Conservation (phyloP, 345 rosid species). For the Carallia brachiata region DNA sequence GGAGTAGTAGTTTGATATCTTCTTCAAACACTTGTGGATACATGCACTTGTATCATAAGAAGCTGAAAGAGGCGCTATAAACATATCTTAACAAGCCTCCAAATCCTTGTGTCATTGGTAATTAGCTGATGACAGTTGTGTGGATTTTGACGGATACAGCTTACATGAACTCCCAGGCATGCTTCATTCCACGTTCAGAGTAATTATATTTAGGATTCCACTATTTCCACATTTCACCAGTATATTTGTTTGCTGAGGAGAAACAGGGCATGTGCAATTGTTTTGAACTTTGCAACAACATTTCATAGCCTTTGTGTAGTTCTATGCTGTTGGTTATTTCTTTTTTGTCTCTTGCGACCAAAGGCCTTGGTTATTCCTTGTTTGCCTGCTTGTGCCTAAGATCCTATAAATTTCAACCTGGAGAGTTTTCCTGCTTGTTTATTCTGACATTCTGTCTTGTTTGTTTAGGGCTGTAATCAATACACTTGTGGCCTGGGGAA, state of each 20-base stretch:
- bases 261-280: neutral
- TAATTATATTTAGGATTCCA: neutral
- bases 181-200: neutral
- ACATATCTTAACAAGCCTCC: no score
- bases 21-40: no score
- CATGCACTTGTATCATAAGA: no score
- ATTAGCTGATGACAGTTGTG: no score
- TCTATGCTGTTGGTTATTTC: neutral
- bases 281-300: neutral
- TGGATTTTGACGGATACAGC: no score
- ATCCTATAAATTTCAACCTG: neutral
- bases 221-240: neutral
- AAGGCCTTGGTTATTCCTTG: neutral
- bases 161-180: neutral
- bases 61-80: no score
- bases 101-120: no score
- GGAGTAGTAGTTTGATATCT: no score
- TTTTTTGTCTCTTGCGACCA: neutral
- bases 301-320: no score
- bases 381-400: neutral
- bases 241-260: neutral
- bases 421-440: neutral
- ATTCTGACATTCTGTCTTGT: constrained; percentile 25
- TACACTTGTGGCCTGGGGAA: constrained; percentile 9
- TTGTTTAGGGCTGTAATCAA: constrained; percentile 35